These are phyloP conservation scores for Aechmea fasciata DNA, from an alignment of 176 grass and related monocot species.

Conservation along the genomic window DNA sequence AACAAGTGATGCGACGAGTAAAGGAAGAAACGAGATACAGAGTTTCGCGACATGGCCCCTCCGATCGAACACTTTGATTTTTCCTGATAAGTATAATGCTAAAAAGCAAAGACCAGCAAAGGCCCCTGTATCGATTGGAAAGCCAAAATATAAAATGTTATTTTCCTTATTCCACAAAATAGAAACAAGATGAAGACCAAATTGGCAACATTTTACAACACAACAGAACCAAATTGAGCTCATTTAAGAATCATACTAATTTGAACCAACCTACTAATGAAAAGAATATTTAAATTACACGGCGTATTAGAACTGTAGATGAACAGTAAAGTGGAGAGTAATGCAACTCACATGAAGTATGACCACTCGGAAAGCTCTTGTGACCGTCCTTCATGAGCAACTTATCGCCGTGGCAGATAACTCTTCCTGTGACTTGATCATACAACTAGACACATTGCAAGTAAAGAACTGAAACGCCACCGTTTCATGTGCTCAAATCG, in stretches of 20 bases:
- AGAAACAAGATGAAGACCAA: background rate
- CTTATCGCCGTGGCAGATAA: conserved; percentile 63
- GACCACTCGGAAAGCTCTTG: conserved; percentile 95
- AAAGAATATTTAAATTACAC: no score
- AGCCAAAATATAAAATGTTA: background rate
- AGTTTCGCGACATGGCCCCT: conserved; percentile 72
- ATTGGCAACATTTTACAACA: no score
- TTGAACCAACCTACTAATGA: no score
- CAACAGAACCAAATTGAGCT: no score
- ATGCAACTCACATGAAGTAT: conserved; percentile 68
- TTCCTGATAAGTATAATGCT: conserved; percentile 65
- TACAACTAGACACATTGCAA: conserved; percentile 33
- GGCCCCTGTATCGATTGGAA: conserved; percentile 38
- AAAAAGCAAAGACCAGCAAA: conserved; percentile 89
- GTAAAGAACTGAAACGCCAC: background rate
- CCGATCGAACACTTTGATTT: conserved; percentile 57
- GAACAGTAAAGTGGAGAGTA: background rate
- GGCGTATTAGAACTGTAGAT: no score
- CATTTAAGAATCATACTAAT: no score
- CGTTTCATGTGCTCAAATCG: background rate
- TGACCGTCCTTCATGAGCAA: conserved; percentile 51
- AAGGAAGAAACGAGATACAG: conserved; percentile 68
- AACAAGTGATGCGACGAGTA: conserved; percentile 58
- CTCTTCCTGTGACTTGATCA: conserved; percentile 55
- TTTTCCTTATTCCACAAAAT: background rate